Evolutionary conservation across 306 rosid genomes (phyloP), one percentile per base, ranked within the genome.

Genomic region (Gastrolobium villosum): DNA sequence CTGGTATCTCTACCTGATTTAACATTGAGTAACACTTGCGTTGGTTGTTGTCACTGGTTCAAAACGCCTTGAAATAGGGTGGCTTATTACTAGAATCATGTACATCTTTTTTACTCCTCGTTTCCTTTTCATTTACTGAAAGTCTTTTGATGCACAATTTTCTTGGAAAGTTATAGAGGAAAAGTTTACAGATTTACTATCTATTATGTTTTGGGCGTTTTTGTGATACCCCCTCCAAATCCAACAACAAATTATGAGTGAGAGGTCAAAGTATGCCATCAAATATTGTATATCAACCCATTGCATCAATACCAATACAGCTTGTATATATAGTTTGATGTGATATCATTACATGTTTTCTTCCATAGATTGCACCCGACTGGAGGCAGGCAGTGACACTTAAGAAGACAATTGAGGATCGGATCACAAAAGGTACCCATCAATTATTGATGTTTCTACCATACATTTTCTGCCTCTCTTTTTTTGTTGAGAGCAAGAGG

Each of bases 361-460:
- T 65, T 69, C 48, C 79, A 78, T 82, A 94, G 97, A 86, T 94
- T 85, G 99, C 94, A 67, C 91, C 99, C 6, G 97, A 94, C 77
- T 94, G 97, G 97, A 89, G 95, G 82, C 99, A 94, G 82, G 97
- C 97, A 74, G 72, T 88, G 76, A 63, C 87, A 50, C 97, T 94
- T 3, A 89, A 88, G 83, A 87, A 87, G 66, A 54, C 87, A 26
- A 83, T 92, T 31, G 90, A 89, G 68, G 97, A 86, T 13, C 63
- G 61, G 69, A 88, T 94, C 72, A 88, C 91, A n/a, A 92, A 92
- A 89, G 99, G 99, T 92, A 75, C 13, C 32, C 36, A 20, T 65
- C 52, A 68, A 56, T 53, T 35, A 45, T 54, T 20, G 14, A 40
- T 55, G 9, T 55, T 72, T 39, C 62, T 48, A 46, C 54, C 34